phyloP scores from a whole-genome alignment of 345 rosid genomes.

The Hibiscus syriacus region DNA sequence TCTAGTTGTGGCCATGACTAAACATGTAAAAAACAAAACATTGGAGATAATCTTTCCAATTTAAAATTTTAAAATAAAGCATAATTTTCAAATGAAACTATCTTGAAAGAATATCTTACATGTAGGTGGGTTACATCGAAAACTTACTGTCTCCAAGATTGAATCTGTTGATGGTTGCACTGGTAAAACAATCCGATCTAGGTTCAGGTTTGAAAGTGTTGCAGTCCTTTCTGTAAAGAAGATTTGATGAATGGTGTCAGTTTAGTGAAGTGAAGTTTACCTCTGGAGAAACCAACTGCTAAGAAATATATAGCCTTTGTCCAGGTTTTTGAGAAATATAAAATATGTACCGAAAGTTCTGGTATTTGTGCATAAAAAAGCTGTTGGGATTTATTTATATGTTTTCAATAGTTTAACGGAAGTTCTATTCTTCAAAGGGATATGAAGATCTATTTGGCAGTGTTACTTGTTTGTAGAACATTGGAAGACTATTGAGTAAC shows the following conservation, averaged over 20 bases:
- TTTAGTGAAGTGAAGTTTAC: too few species aligned
- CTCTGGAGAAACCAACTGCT: neutral
- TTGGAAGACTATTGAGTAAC: neutral
- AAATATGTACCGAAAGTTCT: neutral
- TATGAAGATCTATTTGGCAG: neutral
- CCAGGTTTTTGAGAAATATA: neutral
- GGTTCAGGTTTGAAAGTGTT: constrained; percentile 9
- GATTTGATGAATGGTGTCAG: too few species aligned
- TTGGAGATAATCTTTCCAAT: neutral
- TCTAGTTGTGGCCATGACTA: too few species aligned
- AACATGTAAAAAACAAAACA: neutral
- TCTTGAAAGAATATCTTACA: constrained; percentile 8
- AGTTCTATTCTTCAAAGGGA: neutral
- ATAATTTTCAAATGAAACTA: constrained; percentile 2
- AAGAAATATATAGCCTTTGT: neutral
- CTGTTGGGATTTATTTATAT: neutral
- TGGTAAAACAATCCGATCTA: constrained; percentile 7
- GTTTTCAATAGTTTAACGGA: neutral
- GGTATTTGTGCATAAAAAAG: neutral
- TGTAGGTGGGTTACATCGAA: constrained; percentile 20
- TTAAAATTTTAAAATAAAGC: neutral
- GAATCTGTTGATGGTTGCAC: constrained; percentile 17
- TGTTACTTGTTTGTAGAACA: neutral
- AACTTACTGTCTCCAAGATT: constrained; percentile 10
- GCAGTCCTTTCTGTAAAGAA: too few species aligned